Conservation (phyloP, 805 yeast genomes). For the Metschnikowia henanensis region DNA sequence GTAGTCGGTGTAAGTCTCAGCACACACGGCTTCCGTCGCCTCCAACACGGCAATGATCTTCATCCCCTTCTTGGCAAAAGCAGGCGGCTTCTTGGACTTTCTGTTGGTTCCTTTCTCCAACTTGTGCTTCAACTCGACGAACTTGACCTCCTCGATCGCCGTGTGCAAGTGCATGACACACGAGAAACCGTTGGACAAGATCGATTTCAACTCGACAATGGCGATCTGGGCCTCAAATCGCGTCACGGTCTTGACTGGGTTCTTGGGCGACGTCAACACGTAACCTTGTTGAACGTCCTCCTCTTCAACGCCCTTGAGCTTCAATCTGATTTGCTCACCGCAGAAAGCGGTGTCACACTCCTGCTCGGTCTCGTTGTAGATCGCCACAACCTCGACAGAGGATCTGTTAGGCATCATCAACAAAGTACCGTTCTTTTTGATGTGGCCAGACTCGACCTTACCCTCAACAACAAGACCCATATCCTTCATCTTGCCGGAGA, state of each 20-base stretch:
- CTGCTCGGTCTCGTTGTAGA: constrained; percentile 93
- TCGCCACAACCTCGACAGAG: constrained; percentile 78
- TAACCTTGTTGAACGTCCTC: constrained; percentile 93
- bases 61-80: constrained; percentile 99
- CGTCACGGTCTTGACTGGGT: constrained; percentile 90
- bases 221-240: constrained; percentile 95
- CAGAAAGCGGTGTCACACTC: constrained; percentile 88
- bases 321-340: constrained; percentile 97
- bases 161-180: constrained; percentile 99
- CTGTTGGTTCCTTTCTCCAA: constrained; percentile 96
- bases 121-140: constrained; percentile 83
- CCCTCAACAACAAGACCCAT: constrained; percentile 98
- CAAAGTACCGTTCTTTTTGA: constrained; percentile 74
- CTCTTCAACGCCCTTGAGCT: constrained; percentile 94
- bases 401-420: constrained; percentile 91
- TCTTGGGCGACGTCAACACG: constrained; percentile 80
- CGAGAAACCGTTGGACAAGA: constrained; percentile 91
- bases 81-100: constrained; percentile 95
- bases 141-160: constrained; percentile 92
- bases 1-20: constrained; percentile 88
- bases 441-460: constrained; percentile 93
- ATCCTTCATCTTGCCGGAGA: constrained; percentile 93
- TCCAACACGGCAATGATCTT: constrained; percentile 92
- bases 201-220: constrained; percentile 93
- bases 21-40: constrained; percentile 83